A percentile compares a stretch with the other conserved stretches of the same genome.
Conservation (phyloP, 2,329 filamentous ascomycete species). For the Bipolaris gigantea region DNA sequence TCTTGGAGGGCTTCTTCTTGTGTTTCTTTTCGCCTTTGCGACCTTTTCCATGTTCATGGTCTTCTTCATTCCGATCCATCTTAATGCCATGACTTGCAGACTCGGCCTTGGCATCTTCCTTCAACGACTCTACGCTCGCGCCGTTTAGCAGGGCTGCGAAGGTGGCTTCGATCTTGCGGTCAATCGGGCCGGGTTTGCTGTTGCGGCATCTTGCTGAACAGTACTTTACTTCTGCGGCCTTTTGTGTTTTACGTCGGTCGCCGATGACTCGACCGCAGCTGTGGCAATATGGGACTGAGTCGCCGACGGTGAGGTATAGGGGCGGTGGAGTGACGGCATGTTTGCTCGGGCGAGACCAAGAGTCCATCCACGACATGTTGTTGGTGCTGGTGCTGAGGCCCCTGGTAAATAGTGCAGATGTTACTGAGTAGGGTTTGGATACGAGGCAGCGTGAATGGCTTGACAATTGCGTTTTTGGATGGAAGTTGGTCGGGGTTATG, state of each 20-base stretch:
- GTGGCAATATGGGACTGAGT: constrained; percentile 58
- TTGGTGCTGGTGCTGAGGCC: constrained; percentile 1
- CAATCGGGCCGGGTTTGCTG: constrained; percentile 54
- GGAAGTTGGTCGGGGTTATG: constrained; percentile 1
- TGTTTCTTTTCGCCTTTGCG: constrained; percentile 20
- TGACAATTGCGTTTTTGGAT: not conserved
- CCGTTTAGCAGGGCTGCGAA: constrained; percentile 51
- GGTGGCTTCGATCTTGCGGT: constrained; percentile 56
- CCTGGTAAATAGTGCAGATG: not conserved
- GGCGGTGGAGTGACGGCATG: constrained; percentile 53
- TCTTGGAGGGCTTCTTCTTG: constrained; percentile 33
- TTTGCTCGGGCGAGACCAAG: constrained; percentile 50
- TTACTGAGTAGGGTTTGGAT: not conserved
- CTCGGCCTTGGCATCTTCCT: constrained; percentile 11
- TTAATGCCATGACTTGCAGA: not conserved
- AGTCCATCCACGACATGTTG: constrained; percentile 55
- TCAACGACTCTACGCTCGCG: constrained; percentile 34
- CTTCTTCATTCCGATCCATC: not conserved
- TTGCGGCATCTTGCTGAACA: constrained; percentile 60
- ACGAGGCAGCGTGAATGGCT: not conserved
- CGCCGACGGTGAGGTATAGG: constrained; percentile 55
- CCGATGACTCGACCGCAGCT: constrained; percentile 61
- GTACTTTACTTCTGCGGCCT: constrained; percentile 54
- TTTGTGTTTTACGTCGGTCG: constrained; percentile 38
- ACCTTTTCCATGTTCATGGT: not conserved